phyloP scores from a whole-genome alignment of 352 stramenopile genomes.

The Hyaloperonospora arabidopsidis region DNA sequence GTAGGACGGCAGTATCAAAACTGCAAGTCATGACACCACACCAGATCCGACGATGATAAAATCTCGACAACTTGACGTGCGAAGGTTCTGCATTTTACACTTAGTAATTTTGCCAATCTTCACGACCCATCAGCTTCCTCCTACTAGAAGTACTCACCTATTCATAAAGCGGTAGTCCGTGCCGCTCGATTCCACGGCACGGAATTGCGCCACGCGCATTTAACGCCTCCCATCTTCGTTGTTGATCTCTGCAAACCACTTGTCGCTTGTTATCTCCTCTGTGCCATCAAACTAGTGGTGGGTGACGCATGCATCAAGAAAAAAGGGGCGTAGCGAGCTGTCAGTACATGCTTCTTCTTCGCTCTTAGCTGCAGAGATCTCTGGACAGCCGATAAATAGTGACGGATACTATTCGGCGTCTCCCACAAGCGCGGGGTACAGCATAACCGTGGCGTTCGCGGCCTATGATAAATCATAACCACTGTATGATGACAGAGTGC shows the following conservation, averaged over 20 bases:
- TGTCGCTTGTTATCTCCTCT: conserved; percentile 7
- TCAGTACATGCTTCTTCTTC: conserved; percentile 73
- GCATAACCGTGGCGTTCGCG: conserved; percentile 61
- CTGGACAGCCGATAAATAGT: conserved; percentile 65
- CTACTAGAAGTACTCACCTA: conserved; percentile 11
- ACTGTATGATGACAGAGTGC: conserved; percentile 27
- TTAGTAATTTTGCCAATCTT: background rate
- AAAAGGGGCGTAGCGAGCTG: conserved; percentile 93
- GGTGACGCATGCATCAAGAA: conserved; percentile 83
- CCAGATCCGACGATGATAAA: conserved; percentile 77
- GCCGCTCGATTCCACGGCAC: conserved; percentile 75
- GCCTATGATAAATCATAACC: conserved; percentile 63
- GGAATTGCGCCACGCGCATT: conserved; percentile 44
- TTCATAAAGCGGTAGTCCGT: conserved; percentile 82
- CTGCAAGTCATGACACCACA: conserved; percentile 99
- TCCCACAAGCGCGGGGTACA: conserved; percentile 67
- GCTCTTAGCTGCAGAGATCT: conserved; percentile 55
- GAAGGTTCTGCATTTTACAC: conserved; percentile 26
- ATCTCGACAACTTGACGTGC: conserved; percentile 52
- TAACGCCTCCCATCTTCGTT: conserved; percentile 7
- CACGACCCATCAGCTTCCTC: background rate
- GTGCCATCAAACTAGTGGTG: conserved; percentile 82
- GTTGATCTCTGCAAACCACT: conserved; percentile 16
- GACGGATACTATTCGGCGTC: conserved; percentile 43
- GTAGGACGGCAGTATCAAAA: conserved; percentile 96